Percentiles rank a stretch among this genome's conserved stretches.
Conservation (phyloP, 768 basidiomycete species). For the button mushroom (Agaricus bisporus) region DNA sequence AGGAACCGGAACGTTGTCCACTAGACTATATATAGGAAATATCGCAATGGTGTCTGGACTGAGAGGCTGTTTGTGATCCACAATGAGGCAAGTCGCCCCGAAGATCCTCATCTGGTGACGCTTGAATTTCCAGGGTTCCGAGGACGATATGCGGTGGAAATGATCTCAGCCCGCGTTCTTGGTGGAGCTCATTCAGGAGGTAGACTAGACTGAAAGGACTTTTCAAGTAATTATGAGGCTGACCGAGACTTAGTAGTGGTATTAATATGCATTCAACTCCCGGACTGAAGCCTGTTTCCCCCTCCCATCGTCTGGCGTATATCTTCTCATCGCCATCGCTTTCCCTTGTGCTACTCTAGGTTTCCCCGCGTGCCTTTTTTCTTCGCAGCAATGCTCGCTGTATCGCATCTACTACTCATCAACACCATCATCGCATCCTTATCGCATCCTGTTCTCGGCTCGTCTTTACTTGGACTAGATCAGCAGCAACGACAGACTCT, state of each 20-base stretch:
- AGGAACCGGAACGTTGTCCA: background rate
- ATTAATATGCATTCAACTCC: background rate
- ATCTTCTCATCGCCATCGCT: background rate
- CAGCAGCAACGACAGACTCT: slow-evolving; percentile 19
- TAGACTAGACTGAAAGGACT: background rate
- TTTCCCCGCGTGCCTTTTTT: background rate
- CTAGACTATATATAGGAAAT: background rate
- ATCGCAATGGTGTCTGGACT: background rate
- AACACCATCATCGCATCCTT: background rate
- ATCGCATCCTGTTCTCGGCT: background rate
- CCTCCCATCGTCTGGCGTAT: background rate
- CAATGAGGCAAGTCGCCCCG: too few relatives aligned
- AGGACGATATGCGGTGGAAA: too few relatives aligned
- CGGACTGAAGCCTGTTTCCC: background rate
- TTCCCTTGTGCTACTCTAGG: background rate
- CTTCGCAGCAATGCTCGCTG: background rate
- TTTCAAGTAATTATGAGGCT: background rate
- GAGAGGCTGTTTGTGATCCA: too few relatives aligned
- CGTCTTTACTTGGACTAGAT: slow-evolving; percentile 4
- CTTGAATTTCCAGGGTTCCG: too few relatives aligned
- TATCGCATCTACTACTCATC: background rate
- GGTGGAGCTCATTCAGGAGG: background rate
- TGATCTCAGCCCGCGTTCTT: too few relatives aligned
- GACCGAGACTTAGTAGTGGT: background rate
- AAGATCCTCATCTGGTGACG: too few relatives aligned